Evolutionary conservation across 148 eudicot genomes (phyloP), one percentile per base, ranked within the genome.

Genomic region (Rhododendron griersonianum): DNA sequence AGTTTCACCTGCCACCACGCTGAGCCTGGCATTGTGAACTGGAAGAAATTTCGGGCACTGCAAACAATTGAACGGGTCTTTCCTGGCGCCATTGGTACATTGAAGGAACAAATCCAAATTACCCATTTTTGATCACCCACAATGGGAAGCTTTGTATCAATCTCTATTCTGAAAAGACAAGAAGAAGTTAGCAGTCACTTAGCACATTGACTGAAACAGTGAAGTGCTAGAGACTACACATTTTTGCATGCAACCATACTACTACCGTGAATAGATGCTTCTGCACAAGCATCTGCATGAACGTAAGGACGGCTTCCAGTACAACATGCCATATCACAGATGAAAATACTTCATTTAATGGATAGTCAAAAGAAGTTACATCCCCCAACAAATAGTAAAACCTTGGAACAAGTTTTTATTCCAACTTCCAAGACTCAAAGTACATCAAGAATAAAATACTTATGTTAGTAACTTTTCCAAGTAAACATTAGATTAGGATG

Each of bases 51-150:
- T 35, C 99, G 95, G 73, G 99, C 99, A 88, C 99, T 96, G 84
- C 98, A 96, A 87, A 96, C 99, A 87, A 96, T 96, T 41, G 99
- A 96, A n/a, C 98, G 98, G 47, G 99, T 96, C 92, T 96, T 96
- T 88, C 99, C 99, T 81, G 98, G 99, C 69, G 95, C 95, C 99
- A 96, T 96, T 53, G 99, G 99, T 87, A 96, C 93, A 90, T 96
- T 96, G 87, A 96, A 96, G 84, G 99, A 96, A 89, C 99, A 96
- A 73, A 96, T 96, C 99, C 99, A 96, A 92, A 96, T 96, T 25
- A 92, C 91, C 99, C 99, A 96, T 90, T 96, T 96, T 89, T 95
- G 98, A 89, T 95, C 95, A 80, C 99, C 99, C 82, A 95, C 92
- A 65, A 95, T 23, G 21, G 99, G 99, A 85, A 96, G 98, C 86